These are phyloP conservation scores for Russula dissimulans DNA, from an alignment of 768 basidiomycete genomes.

Conservation along the genomic window DNA sequence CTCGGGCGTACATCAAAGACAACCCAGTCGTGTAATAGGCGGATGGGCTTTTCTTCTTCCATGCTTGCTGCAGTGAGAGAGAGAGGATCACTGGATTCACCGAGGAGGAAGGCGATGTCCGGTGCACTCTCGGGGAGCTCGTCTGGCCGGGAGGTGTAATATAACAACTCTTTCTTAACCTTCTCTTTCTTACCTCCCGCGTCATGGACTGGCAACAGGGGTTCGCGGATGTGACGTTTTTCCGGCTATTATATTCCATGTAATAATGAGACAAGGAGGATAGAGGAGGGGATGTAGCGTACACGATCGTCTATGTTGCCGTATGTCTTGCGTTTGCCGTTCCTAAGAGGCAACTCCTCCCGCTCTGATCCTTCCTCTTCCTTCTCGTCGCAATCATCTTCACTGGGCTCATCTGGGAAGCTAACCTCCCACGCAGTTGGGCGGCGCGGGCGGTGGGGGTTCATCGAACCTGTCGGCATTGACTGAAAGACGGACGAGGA, in stretches of 20 bases:
- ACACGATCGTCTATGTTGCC: not conserved
- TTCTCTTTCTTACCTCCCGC: not conserved
- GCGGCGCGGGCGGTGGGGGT: conserved; percentile 8
- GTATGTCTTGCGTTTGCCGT: not conserved
- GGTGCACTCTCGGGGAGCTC: conserved; percentile 12
- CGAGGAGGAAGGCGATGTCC: conserved; percentile 19
- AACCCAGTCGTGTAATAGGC: conserved; percentile 46
- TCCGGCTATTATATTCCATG: conserved; percentile 2
- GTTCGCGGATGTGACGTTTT: not conserved
- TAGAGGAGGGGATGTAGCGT: not conserved
- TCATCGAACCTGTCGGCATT: not conserved
- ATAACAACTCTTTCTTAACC: not conserved
- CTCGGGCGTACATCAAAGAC: conserved; percentile 44
- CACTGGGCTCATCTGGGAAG: conserved; percentile 35
- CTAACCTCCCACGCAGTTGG: conserved; percentile 48
- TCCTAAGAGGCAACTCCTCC: not conserved
- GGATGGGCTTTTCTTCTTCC: conserved; percentile 39
- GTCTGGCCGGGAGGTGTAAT: conserved; percentile 7
- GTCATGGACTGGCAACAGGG: not conserved
- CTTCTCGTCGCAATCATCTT: not conserved
- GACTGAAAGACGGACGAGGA: not conserved
- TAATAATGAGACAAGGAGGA: not conserved
- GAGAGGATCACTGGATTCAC: conserved; percentile 20
- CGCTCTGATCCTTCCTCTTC: not conserved
- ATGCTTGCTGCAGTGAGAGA: not conserved